These are phyloP conservation scores for Penicillium lividum DNA, from an alignment of 495 filamentous ascomycete genomes.

Conservation along the genomic window DNA sequence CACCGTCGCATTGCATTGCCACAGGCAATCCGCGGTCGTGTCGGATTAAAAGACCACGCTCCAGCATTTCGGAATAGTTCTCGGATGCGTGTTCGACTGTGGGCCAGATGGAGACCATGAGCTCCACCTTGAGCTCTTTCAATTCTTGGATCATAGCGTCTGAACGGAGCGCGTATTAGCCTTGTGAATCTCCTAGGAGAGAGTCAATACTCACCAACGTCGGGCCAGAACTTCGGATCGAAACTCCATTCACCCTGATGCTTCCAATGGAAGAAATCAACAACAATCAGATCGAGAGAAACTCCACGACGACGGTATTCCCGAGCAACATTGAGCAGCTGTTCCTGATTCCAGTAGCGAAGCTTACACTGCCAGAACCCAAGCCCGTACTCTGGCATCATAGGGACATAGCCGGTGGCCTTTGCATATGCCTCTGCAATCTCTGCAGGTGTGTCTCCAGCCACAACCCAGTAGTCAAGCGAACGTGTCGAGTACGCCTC, in stretches of 20 bases:
- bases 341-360: constrained; percentile 60
- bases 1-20: constrained; percentile 54
- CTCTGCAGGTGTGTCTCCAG: constrained; percentile 51
- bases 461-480: constrained; percentile 61
- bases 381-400: constrained; percentile 64
- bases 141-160: constrained; percentile 59
- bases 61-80: constrained; percentile 57
- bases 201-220: constrained; percentile 41
- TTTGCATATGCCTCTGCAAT: constrained; percentile 53
- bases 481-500: constrained; percentile 54
- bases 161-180: constrained; percentile 2
- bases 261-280: constrained; percentile 64
- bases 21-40: constrained; percentile 53
- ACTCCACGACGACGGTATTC: constrained; percentile 53
- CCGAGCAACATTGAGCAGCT: constrained; percentile 53
- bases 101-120: constrained; percentile 64
- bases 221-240: constrained; percentile 58
- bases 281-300: constrained; percentile 58
- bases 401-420: constrained; percentile 54
- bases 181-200: neutral
- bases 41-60: constrained; percentile 52
- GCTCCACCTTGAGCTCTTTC: constrained; percentile 50
- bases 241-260: constrained; percentile 61
- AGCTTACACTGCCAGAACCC: constrained; percentile 66
- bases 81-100: constrained; percentile 53